Base-by-base conservation (phyloP, 1,284 basidiomycete genomes). In the Fomitopsis schrenkii region DNA sequence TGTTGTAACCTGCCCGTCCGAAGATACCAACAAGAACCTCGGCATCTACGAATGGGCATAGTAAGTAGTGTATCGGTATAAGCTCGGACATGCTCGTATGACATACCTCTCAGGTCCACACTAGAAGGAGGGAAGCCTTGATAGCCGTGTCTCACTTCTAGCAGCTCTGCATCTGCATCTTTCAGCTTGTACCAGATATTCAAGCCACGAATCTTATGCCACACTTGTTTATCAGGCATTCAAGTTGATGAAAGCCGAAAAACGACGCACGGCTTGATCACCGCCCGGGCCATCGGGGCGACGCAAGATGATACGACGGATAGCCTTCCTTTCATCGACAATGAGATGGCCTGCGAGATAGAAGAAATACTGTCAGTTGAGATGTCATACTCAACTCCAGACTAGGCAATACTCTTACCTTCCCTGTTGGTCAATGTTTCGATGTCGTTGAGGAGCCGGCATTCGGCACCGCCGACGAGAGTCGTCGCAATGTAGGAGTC, bases 141-240 rank as follows among this genome's bases (percentile, higher is more conserved):
- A 35, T 55, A 64, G 26, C 66, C 64, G 19, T 67, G 66, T 17
- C 15, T n/a, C 4, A 62, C 15, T 26, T 35, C 58, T 12, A 46
- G 14, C 0, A 46, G 48, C 1, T 45, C 9, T 15, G 58, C 57
- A 48, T 33, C 35, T 10, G 53, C 42, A 5, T 10, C 5, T 42
- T 33, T 54, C 40, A 63, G 41, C 33, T 62, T 35, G 59, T 67
- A 67, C n/a, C 55, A 61, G 33, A 64, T 19, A 7, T 55, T 22
- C 9, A 67, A 19, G 19, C 63, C 66, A 30, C 66, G 64, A 22
- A 67, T 57, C 66, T 67, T 30, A 14, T 30, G 26, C 17, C 17
- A 45, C 44, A 22, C 5, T 19, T 22, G 10, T 22, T 45, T 9
- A 45, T 45, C 8, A 45, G 7, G 46, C 7, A 35, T 12, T 7